Conservation (phyloP, 176 grass and related monocot species). For the Themeda triandra region DNA sequence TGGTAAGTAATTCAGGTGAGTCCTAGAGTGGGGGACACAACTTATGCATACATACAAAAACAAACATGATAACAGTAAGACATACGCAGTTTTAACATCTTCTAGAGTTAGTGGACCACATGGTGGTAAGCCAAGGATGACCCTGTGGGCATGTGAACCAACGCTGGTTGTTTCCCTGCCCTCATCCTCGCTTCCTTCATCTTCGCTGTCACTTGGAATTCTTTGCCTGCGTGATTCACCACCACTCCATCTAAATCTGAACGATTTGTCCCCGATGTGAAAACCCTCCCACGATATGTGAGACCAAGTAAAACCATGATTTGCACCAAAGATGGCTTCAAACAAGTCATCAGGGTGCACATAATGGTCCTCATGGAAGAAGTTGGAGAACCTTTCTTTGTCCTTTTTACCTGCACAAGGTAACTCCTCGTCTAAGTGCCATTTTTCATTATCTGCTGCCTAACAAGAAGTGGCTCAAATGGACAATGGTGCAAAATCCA, state of each 20-base stretch:
- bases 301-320: slow-evolving; percentile 59
- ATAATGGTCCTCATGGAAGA: slow-evolving; percentile 50
- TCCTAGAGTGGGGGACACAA: neutral
- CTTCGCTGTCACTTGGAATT: slow-evolving; percentile 44
- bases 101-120: slow-evolving; percentile 62
- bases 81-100: slow-evolving; percentile 83
- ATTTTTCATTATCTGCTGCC: neutral
- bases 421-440: neutral
- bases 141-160: slow-evolving; percentile 63
- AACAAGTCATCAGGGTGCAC: slow-evolving; percentile 61
- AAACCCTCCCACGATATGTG: slow-evolving; percentile 61
- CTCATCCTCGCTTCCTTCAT: slow-evolving; percentile 45
- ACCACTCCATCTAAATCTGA: slow-evolving; percentile 41
- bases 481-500: neutral
- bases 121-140: slow-evolving; percentile 54
- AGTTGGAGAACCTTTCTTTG: slow-evolving; percentile 40
- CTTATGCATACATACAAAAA: neutral
- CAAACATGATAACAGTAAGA: neutral
- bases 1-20: slow-evolving; percentile 15
- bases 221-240: slow-evolving; percentile 40
- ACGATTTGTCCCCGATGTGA: slow-evolving; percentile 37
- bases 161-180: slow-evolving; percentile 29
- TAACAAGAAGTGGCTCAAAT: neutral
- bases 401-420: slow-evolving; percentile 48
- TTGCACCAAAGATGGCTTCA: slow-evolving; percentile 50